Base-by-base conservation (phyloP, 75 land plant genomes). In the Larix kaempferi region DNA sequence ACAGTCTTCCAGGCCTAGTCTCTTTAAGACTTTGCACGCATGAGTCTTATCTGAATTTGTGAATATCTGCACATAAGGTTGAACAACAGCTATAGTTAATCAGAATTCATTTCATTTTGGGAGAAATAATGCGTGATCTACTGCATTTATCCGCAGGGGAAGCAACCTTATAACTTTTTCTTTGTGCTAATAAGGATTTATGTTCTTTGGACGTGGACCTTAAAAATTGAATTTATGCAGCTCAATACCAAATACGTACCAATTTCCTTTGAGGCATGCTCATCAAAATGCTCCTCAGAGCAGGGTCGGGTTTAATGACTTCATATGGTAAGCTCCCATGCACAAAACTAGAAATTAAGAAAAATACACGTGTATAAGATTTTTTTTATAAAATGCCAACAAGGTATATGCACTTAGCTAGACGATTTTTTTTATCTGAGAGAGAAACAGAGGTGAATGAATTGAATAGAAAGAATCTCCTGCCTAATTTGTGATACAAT, bases 311-410 rank as follows among this genome's bases (percentile, higher is more conserved):
- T 60, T 83, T 79, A 83, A 95, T 76, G 62, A 76, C 10, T 10
- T 95, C 84, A 71, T 93, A 93, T 35, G 98, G 98, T 33, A 95
- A 74, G 44, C 84, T 79, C 35, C 98, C 95, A 81, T 92, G 94
- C 79, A 92, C 95, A 80, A 81, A 90, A 76, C 95, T 90, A 29
- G 17, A 79, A 23, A 55, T 27, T 22, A 26, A 17, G 29, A 19
- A 56, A 55, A 79, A 10, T 23, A 21, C 5, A 19, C 52, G 22
- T 59, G 60, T 76, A 57, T 41, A 25, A 78, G 27, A 69, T 67
- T 60, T 62, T 62, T 39, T 21, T 16, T 8, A 6, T 3, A 59
- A 59, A n/a, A 19, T 6, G 49, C 1, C 49, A 44, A 59, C 2
- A 59, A 59, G 1, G 22, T 15, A 19, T 19, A 4, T 59, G 61